Evolutionary conservation across 2,329 filamentous ascomycete genomes (phyloP), one percentile per base, ranked within the genome.

Genomic region (Diaporthe ampelina): DNA sequence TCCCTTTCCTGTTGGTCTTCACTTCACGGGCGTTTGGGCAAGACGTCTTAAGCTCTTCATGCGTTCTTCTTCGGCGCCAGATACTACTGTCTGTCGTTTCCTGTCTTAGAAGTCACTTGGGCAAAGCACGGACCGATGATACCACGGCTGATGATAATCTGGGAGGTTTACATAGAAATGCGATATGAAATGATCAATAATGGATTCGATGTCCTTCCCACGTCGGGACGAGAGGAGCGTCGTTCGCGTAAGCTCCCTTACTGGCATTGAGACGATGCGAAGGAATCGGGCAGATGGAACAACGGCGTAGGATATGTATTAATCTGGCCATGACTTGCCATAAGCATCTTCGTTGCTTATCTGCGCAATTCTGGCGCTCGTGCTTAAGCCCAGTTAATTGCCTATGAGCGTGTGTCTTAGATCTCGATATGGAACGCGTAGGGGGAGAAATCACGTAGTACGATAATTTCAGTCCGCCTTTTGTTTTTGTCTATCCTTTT

Each of bases 71-170:
- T 19, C 59, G n/a, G 56, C 43, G 56, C 57, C 37, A 61, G 19
- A 54, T 48, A 26, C 32, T 29, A 26, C 56, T 61, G 32, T 71
- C 69, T 59, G 57, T 71, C 69, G 43, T 71, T 61, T 24, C 24
- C 43, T 50, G 17, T 15, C 45, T 40, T 71, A 71, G 56, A 71
- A 43, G n/a, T 40, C 24, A 37, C 48, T n/a, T 43, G 21, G 56
- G 56, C 24, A 61, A 15, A 56, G 43, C 68, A 58, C 32, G 68
- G 29, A 50, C 29, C 29, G 63, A 71, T 61, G 56, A 61, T 71
- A 71, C 69, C 56, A 61, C 56, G 63, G 63, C 45, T 59, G 37
- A 61, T 71, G 69, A 50, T 48, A 45, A 50, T 70, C 4, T 70
- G 54, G 32, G 68, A 59, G 21, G 24, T 24, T 24, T 24, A 40